Percentiles rank a stretch among this genome's conserved stretches.
Conservation (phyloP, 2,329 filamentous ascomycete genomes). For the Penicillium sp. region DNA sequence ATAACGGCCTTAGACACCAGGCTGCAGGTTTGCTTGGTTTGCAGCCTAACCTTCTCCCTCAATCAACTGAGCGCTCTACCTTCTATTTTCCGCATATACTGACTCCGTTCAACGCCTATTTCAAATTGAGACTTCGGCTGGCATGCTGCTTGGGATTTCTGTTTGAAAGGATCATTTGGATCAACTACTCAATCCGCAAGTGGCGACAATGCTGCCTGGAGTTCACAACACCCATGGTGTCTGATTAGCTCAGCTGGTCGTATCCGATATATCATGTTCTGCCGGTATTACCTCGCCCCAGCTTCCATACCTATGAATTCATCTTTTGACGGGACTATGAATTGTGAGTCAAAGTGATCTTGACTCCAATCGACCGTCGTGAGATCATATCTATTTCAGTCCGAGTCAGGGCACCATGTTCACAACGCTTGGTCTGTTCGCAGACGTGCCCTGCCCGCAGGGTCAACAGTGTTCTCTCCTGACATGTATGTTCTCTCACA, state of each 20-base stretch:
- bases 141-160: background rate
- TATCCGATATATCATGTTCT: background rate
- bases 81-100: background rate
- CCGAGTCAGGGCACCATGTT: constrained; percentile 45
- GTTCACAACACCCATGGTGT: background rate
- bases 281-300: background rate
- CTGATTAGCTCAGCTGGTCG: background rate
- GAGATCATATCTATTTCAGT: background rate
- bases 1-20: background rate
- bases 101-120: background rate
- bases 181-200: background rate
- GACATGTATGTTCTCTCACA: constrained; percentile 58
- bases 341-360: too few species aligned
- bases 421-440: constrained; percentile 53
- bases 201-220: background rate
- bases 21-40: constrained; percentile 4
- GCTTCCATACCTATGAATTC: background rate
- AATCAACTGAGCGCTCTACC: background rate
- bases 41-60: background rate
- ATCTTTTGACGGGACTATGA: background rate
- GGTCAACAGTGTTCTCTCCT: constrained; percentile 49
- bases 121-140: background rate
- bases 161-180: background rate
- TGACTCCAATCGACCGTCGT: background rate
- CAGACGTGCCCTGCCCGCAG: constrained; percentile 51